Percentiles rank a stretch among this genome's conserved stretches.
Evolutionary conservation across 208 protist genomes (phyloP).

Genomic region (Acanthamoeba lenticulata): DNA sequence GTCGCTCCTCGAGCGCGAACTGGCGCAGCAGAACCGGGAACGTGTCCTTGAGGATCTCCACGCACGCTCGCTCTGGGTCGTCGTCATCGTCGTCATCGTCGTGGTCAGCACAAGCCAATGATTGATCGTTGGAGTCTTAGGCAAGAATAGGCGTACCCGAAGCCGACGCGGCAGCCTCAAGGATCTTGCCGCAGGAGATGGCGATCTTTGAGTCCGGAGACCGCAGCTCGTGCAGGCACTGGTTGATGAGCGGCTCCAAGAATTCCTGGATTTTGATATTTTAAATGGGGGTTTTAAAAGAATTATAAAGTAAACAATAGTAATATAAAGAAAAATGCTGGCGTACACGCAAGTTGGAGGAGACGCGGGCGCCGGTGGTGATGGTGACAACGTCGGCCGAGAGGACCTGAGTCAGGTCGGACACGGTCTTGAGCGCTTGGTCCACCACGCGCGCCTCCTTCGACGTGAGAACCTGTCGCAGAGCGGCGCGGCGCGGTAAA

Average conservation of each 20-base stretch:
- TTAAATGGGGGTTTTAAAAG: no score
- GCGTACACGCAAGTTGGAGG: conserved; percentile 20
- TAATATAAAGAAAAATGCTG: neutral
- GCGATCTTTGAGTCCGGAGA: conserved; percentile 48
- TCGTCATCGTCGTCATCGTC: neutral
- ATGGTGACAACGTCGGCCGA: neutral
- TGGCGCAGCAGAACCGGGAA: conserved; percentile 49
- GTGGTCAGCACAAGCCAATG: neutral
- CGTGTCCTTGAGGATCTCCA: conserved; percentile 33
- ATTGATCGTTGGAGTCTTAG: neutral
- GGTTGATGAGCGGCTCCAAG: conserved; percentile 23
- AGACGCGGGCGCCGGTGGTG: neutral
- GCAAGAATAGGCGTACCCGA: neutral
- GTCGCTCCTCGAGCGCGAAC: conserved; percentile 31
- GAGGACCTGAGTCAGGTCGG: neutral
- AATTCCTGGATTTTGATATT: conserved; percentile 29
- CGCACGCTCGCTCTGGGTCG: neutral
- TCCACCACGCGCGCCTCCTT: conserved; percentile 34
- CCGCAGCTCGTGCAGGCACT: conserved; percentile 56
- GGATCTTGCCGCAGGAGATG: conserved; percentile 45
- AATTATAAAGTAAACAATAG: neutral
- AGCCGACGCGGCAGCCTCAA: neutral
- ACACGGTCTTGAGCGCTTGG: neutral
- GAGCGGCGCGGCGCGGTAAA: neutral
- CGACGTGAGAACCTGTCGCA: conserved; percentile 1